These are phyloP conservation scores for Artemisia argyi DNA, from an alignment of 129 eudicot genomes.

Conservation along the genomic window DNA sequence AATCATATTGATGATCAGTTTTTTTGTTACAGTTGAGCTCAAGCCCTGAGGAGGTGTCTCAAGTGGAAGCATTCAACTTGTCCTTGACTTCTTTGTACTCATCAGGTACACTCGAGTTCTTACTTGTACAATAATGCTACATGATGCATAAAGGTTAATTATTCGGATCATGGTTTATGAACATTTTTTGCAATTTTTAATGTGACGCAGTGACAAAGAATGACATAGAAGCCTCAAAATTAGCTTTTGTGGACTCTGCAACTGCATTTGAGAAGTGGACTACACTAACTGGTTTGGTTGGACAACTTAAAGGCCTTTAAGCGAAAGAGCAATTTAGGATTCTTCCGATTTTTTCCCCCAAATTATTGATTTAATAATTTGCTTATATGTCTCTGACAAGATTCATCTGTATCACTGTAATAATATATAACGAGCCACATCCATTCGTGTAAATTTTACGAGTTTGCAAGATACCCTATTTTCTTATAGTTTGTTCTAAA, in stretches of 20 bases:
- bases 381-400: not conserved
- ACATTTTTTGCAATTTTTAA: not conserved
- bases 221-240: slow-evolving; percentile 69
- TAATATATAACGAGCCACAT: not conserved
- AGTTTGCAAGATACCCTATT: not conserved
- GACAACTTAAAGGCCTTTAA: slow-evolving; percentile 89
- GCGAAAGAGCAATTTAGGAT: slow-evolving; percentile 7
- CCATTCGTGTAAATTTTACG: not conserved
- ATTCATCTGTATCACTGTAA: not conserved
- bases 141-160: no score
- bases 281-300: slow-evolving; percentile 65
- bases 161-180: no score
- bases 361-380: not conserved
- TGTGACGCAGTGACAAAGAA: slow-evolving; percentile 60
- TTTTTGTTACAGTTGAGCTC: slow-evolving; percentile 62
- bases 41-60: slow-evolving; percentile 72
- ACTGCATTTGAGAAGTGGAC: slow-evolving; percentile 94
- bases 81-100: slow-evolving; percentile 74
- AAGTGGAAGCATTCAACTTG: slow-evolving; percentile 62
- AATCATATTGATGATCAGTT: slow-evolving; percentile 17
- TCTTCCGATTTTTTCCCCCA: slow-evolving; percentile 2
- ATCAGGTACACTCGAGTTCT: slow-evolving; percentile 48
- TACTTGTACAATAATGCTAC: slow-evolving; percentile 1
- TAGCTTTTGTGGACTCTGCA: slow-evolving; percentile 89
- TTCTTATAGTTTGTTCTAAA: not conserved